Evolutionary conservation across 2,329 filamentous ascomycete species (phyloP), one percentile per base, ranked within the genome.

Genomic region (Penicillium italicum): DNA sequence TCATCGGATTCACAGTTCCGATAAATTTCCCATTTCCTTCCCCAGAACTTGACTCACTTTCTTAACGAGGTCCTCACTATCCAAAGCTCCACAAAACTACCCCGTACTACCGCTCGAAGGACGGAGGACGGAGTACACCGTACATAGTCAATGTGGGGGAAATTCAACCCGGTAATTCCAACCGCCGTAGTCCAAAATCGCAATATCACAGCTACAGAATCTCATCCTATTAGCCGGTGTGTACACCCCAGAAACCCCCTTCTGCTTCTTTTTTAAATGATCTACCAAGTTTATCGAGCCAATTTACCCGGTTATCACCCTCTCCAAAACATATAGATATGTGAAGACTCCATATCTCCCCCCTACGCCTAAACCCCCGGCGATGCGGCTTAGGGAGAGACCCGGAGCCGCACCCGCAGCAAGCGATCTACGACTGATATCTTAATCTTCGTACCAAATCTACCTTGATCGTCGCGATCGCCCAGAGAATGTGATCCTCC

Each of bases 311-410:
- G 53, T 55, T 57, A 64, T 59, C 58, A 44, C 54, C 59, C 28
- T 38, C 26, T 33, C 47, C 47, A 50, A 42, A 22, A 45, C n/a
- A 30, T 5, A 49, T 18, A 22, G 8, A 38, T 28, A 20, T 10
- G 3, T 16, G 26, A 26, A 26, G n/a, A 31, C 18, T 40, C 43
- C 30, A 33, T 40, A 16, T 22, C 16, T 28, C 24, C 33, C 22
- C 33, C 14, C 34, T 55, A 54, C 61, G 60, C 62, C 62, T 50
- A 57, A 60, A 60, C 43, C 37, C 20, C 28, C 43, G 50, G 48
- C 45, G 50, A 40, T 52, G 53, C 50, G 56, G 53, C 31, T 34
- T 33, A 36, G 18, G 38, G 18, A 26, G 9, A 33, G 14, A 22
- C 30, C 20, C 42, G 26, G 30, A 49, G 22, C 34, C 6, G 31